A percentile compares a stretch with the other conserved stretches of the same genome.
These are phyloP conservation scores for Globisporangium splendens DNA, from an alignment of 352 stramenopile genomes.

Conservation along the genomic window DNA sequence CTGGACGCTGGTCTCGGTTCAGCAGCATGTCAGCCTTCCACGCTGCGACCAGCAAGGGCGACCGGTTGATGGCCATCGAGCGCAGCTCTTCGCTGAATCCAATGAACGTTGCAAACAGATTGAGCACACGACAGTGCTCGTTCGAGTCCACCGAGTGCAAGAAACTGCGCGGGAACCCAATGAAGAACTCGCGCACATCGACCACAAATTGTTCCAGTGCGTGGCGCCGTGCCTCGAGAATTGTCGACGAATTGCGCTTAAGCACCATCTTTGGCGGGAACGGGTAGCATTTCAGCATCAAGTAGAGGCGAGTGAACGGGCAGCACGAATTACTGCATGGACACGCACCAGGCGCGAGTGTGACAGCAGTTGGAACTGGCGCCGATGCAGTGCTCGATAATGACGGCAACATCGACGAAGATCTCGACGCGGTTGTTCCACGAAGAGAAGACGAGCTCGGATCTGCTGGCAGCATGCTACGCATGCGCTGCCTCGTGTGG, in stretches of 20 bases:
- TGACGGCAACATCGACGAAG: too few relatives aligned
- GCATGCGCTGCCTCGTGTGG: conserved; percentile 10
- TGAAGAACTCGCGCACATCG: conserved; percentile 42
- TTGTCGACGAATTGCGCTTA: conserved; percentile 28
- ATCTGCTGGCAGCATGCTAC: conserved; percentile 1
- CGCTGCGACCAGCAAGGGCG: conserved; percentile 11
- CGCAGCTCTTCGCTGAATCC: conserved; percentile 32
- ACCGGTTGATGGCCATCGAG: conserved; percentile 16
- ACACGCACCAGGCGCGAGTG: conserved; percentile 16
- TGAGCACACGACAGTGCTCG: conserved; percentile 44
- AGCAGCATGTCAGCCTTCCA: conserved; percentile 19
- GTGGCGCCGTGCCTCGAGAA: conserved; percentile 36
- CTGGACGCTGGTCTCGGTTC: conserved; percentile 3
- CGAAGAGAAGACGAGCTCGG: too few relatives aligned
- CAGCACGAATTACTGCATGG: conserved; percentile 48
- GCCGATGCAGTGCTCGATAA: too few relatives aligned
- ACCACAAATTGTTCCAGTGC: conserved; percentile 53
- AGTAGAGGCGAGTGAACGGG: conserved; percentile 44
- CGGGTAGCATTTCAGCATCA: conserved; percentile 42
- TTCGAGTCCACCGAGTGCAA: conserved; percentile 34
- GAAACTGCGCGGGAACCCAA: conserved; percentile 42
- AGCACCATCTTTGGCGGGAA: conserved; percentile 56
- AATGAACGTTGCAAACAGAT: conserved; percentile 37
- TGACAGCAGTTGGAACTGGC: conserved; percentile 5
- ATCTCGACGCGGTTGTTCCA: too few relatives aligned